Base-by-base conservation (phyloP, 73 alveolate genomes). In the Paraurostyla sp. region DNA sequence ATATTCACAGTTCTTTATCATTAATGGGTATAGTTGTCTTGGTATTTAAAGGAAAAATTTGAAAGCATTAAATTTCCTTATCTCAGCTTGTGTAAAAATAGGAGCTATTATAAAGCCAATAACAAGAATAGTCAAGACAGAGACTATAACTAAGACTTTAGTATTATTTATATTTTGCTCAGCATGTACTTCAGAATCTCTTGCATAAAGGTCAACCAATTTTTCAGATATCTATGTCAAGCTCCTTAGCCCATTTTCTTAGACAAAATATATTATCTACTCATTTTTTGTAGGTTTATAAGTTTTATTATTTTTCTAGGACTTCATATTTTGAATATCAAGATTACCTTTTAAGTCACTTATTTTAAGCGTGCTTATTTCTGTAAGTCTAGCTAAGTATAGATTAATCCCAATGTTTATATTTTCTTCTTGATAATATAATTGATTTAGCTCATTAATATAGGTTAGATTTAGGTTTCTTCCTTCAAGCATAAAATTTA, bases 161-260 rank as follows among this genome's bases (percentile, higher is more conserved):
- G 62, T 69, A 9, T 7, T 15, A 2, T 6, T 7, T 18, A 41
- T 69, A 33, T 43, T 69, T 41, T 18, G 22, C 13, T 69, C 38
- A 36, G 63, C 62, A 40, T 69, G 83, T 2, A 33, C 11, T 30
- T 30, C 58, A 13, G 83, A n/a, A 41, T 69, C 83, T 25, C 16
- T 40, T 22, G 33, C 83, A 69, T 33, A 69, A 2, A 35, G 38
- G 13, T 69, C 13, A 18, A 38, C 4, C 4, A 20, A 2, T 7
- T 6, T 36, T 13, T 20, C 7, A 18, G 40, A 38, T 3, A 11
- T n/a, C 1, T 27, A 38, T 4, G 23, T 2, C n/a, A 69, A 33
- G 38, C 83, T 60, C 23, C 22, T 69, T 13, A 69, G n/a, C 3
- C 83, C 83, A 69, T 69, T 69, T 36, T 69, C 18, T 22, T 35